Conservation (phyloP, 495 filamentous ascomycete genomes). For the Lasiosphaeriaceae sp. region DNA sequence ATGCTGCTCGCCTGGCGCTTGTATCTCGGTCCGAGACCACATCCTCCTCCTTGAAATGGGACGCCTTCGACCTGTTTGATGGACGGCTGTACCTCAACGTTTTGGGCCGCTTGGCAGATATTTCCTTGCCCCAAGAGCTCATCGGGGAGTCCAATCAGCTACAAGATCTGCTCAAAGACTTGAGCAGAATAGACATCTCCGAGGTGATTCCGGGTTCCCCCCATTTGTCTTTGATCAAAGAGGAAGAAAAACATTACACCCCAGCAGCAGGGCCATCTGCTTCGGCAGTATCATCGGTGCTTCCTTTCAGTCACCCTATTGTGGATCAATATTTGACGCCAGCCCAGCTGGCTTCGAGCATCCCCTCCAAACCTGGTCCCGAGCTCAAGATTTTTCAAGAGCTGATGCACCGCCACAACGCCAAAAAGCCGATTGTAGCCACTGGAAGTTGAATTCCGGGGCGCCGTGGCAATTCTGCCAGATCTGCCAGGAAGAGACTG, state of each 20-base stretch:
- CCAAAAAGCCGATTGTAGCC: slow-evolving; percentile 46
- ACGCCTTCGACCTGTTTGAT: slow-evolving; percentile 62
- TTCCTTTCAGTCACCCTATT: slow-evolving; percentile 57
- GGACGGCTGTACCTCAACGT: slow-evolving; percentile 50
- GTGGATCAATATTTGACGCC: slow-evolving; percentile 56
- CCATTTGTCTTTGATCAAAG: not conserved
- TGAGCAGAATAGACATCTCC: slow-evolving; percentile 22
- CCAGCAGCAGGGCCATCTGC: not conserved
- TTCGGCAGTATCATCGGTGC: slow-evolving; percentile 26
- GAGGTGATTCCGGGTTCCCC: slow-evolving; percentile 10
- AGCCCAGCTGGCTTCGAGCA: slow-evolving; percentile 40
- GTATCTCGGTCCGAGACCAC: slow-evolving; percentile 6
- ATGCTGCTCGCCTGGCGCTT: not conserved
- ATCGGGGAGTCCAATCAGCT: slow-evolving; percentile 6
- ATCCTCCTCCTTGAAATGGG: slow-evolving; percentile 26
- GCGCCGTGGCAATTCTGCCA: too few species aligned
- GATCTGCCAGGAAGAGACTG: slow-evolving; percentile 30
- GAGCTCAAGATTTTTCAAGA: slow-evolving; percentile 50
- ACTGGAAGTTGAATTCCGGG: too few species aligned
- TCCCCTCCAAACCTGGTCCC: not conserved
- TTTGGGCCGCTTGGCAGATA: slow-evolving; percentile 4
- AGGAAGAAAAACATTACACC: not conserved
- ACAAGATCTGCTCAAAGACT: slow-evolving; percentile 17
- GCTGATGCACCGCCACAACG: slow-evolving; percentile 62
- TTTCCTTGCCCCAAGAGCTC: slow-evolving; percentile 15